These are phyloP conservation scores for Trichoderma sp. DNA, from an alignment of 2,329 filamentous ascomycete species.

Conservation along the genomic window DNA sequence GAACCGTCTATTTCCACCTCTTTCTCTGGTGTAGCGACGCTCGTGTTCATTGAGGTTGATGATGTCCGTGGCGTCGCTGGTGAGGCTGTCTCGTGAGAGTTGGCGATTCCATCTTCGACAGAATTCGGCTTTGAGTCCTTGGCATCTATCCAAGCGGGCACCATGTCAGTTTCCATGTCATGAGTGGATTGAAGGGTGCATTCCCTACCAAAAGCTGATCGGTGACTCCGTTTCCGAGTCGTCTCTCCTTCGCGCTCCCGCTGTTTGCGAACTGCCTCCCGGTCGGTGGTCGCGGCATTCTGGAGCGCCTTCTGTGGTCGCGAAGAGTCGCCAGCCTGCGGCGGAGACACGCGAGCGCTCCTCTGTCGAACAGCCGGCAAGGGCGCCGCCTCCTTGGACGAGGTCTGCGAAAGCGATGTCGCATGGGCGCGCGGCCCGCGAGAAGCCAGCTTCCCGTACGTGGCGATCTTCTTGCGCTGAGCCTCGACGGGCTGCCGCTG, in stretches of 20 bases:
- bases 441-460: slow-evolving; percentile 21
- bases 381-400: not conserved
- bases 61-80: not conserved
- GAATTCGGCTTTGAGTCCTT: slow-evolving; percentile 2
- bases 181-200: not conserved
- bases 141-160: not conserved
- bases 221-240: slow-evolving; percentile 13
- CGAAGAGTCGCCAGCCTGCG: not conserved
- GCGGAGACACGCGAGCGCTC: not conserved
- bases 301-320: slow-evolving; percentile 4
- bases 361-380: not conserved
- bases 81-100: not conserved
- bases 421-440: slow-evolving; percentile 4
- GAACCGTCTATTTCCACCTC: not conserved
- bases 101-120: not conserved
- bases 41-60: no score
- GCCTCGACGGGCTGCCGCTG: slow-evolving; percentile 5
- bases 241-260: not conserved
- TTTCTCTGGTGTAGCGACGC: not conserved
- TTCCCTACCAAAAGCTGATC: slow-evolving; percentile 18
- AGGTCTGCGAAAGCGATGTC: slow-evolving; percentile 5
- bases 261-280: not conserved
- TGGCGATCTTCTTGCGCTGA: slow-evolving; percentile 14
- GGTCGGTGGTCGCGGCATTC: not conserved
- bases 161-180: not conserved